Conservation (phyloP, 768 basidiomycete species). For the Exsudoporus frostii region DNA sequence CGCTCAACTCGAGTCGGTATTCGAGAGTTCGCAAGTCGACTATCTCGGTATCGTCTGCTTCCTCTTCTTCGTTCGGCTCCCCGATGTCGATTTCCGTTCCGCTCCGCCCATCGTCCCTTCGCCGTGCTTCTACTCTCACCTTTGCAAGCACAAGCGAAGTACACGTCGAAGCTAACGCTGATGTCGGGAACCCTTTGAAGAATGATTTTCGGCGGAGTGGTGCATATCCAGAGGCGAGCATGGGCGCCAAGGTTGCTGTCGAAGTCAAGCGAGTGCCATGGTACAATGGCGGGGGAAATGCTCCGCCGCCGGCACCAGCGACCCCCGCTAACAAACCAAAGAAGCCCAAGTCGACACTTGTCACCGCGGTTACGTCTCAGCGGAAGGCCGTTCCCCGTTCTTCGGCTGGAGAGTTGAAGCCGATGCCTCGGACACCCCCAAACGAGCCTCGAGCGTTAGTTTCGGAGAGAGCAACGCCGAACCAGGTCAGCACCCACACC, state of each 20-base stretch:
- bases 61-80: constrained; percentile 34
- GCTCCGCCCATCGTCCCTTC: constrained; percentile 43
- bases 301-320: background rate
- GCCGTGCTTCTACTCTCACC: constrained; percentile 34
- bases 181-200: constrained; percentile 10
- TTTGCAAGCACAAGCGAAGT: constrained; percentile 21
- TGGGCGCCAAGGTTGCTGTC: constrained; percentile 19
- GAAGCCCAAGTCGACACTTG: constrained; percentile 10
- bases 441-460: constrained; percentile 8
- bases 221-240: constrained; percentile 15
- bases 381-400: constrained; percentile 3
- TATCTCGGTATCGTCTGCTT: constrained; percentile 26
- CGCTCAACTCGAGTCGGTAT: constrained; percentile 47
- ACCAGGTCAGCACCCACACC: constrained; percentile 3
- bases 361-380: background rate
- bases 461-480: constrained; percentile 21
- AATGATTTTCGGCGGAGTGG: constrained; percentile 12
- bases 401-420: constrained; percentile 4
- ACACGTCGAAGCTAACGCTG: constrained; percentile 5
- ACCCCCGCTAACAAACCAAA: constrained; percentile 16
- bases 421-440: constrained; percentile 25
- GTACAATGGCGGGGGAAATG: constrained; percentile 36
- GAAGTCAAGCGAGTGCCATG: constrained; percentile 50
- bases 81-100: constrained; percentile 37
- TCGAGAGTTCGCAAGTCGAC: constrained; percentile 28